Conservation (phyloP, 257 asterid genomes). For the Solanum megistacrolobum region DNA sequence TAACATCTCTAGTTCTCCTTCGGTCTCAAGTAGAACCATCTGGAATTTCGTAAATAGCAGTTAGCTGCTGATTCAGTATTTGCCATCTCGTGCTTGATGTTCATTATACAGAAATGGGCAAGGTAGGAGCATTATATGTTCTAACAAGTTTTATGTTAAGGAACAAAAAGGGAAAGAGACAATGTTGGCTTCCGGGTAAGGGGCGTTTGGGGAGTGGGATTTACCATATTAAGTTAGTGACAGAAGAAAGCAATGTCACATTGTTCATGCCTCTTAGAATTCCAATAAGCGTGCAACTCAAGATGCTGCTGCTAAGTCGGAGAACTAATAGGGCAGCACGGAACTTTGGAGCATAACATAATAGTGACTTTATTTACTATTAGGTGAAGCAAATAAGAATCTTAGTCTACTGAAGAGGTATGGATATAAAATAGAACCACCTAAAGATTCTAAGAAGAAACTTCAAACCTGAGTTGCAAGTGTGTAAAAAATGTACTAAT, state of each 20-base stretch:
- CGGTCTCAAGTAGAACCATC: neutral
- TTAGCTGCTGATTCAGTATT: neutral
- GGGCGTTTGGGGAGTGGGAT: neutral
- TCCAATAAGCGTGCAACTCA: neutral
- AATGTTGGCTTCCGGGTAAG: neutral
- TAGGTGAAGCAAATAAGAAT: neutral
- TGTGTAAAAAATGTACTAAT: neutral
- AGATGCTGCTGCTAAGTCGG: neutral
- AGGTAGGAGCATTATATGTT: neutral
- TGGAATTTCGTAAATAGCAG: neutral
- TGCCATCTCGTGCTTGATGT: neutral
- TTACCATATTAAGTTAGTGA: neutral
- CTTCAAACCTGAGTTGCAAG: neutral
- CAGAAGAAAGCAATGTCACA: neutral
- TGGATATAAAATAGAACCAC: neutral
- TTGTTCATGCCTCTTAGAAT: neutral
- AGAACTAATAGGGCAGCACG: neutral
- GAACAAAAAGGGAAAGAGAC: neutral
- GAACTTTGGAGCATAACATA: neutral
- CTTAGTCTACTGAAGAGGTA: neutral
- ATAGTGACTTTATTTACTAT: neutral
- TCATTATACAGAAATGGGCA: neutral
- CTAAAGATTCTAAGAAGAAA: neutral
- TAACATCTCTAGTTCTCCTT: neutral
- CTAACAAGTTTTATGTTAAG: neutral